These are phyloP conservation scores for Artemisia tridentata DNA, from an alignment of 129 eudicot species.

Conservation along the genomic window DNA sequence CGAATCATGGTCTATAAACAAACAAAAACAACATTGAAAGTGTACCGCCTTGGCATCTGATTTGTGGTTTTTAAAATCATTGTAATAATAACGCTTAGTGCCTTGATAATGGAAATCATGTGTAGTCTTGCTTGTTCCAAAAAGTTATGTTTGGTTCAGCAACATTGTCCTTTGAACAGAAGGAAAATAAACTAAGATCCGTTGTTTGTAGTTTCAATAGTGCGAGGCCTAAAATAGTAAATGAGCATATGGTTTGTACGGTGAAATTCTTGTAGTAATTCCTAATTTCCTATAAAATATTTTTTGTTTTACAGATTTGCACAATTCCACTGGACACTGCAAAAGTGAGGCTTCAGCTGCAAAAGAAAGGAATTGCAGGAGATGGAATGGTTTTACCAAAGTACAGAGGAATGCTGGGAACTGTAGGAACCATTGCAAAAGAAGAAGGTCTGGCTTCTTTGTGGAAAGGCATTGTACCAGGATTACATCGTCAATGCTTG, in stretches of 20 bases:
- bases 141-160: not conserved
- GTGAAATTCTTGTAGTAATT: not conserved
- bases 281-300: not conserved
- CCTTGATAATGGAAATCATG: not conserved
- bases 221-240: too few relatives aligned
- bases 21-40: not conserved
- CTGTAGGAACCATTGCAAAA: conserved; percentile 76
- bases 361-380: conserved; percentile 64
- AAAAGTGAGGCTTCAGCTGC: conserved; percentile 88
- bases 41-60: not conserved
- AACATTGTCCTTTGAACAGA: not conserved
- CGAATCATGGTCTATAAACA: too few relatives aligned
- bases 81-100: not conserved
- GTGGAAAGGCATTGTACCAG: conserved; percentile 92
- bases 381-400: conserved; percentile 69
- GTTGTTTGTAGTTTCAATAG: not conserved
- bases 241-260: not conserved
- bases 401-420: conserved; percentile 74
- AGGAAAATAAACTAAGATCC: not conserved
- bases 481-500: conserved; percentile 80
- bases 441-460: conserved; percentile 78
- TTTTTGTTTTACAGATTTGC: conserved; percentile 38
- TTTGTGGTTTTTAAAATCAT: not conserved
- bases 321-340: conserved; percentile 87
- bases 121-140: not conserved